These are phyloP conservation scores for Cladosporium phlei DNA, from an alignment of 2,329 filamentous ascomycete genomes.

Conservation along the genomic window DNA sequence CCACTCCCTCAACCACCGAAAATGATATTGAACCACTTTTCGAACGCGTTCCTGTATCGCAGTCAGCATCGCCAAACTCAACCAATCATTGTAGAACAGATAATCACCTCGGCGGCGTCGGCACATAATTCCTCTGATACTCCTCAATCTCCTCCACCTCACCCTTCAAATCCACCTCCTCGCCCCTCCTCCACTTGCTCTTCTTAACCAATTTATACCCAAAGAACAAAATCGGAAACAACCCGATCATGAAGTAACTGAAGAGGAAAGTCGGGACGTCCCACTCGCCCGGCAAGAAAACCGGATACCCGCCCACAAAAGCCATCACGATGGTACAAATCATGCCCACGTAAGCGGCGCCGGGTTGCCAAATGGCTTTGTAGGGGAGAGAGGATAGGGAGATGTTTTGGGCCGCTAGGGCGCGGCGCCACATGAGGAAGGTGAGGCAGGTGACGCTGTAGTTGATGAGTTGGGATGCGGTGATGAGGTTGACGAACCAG, in stretches of 20 bases:
- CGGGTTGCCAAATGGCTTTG: conserved; percentile 63
- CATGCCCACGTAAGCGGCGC: conserved; percentile 62
- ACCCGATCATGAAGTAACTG: conserved; percentile 65
- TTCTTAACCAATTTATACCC: conserved; percentile 67
- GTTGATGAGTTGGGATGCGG: conserved; percentile 69
- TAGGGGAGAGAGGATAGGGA: conserved; percentile 62
- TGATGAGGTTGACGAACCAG: conserved; percentile 68
- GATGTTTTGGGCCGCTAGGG: conserved; percentile 63
- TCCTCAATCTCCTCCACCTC: conserved; percentile 59
- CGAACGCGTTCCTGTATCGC: conserved; percentile 30
- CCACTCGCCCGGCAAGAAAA: conserved; percentile 67
- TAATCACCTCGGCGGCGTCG: conserved; percentile 26
- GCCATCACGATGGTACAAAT: conserved; percentile 56
- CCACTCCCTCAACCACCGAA: conserved; percentile 32
- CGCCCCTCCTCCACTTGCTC: conserved; percentile 53
- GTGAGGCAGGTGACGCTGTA: conserved; percentile 64
- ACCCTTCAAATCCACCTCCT: conserved; percentile 59
- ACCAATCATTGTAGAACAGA: neutral
- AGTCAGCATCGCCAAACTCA: neutral
- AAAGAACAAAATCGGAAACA: conserved; percentile 64
- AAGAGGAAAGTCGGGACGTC: conserved; percentile 66
- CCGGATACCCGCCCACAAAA: conserved; percentile 69
- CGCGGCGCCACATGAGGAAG: conserved; percentile 66
- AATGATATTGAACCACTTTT: conserved; percentile 42
- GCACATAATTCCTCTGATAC: conserved; percentile 44